phyloP scores from a whole-genome alignment of 371 early-diverging fungal species.

The Rhizomucor miehei region DNA sequence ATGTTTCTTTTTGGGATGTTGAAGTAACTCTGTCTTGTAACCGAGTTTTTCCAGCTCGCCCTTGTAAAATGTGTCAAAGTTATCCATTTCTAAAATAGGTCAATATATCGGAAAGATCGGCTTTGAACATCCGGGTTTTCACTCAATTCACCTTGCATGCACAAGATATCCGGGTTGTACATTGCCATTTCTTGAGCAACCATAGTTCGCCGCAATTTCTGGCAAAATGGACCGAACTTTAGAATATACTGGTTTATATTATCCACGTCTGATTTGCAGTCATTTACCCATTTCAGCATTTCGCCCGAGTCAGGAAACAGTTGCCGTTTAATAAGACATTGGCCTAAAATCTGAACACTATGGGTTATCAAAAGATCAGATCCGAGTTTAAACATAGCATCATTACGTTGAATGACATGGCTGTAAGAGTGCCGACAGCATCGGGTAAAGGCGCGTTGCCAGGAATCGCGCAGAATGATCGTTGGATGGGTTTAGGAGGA shows the following conservation, averaged over 20 bases:
- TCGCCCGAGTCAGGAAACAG: conserved; percentile 53
- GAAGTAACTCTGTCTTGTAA: conserved; percentile 21
- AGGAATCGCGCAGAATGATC: conserved; percentile 19
- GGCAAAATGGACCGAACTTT: conserved; percentile 2
- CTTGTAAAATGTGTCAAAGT: conserved; percentile 32
- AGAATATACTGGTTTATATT: background rate
- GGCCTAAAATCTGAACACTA: conserved; percentile 53
- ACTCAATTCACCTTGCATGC: conserved; percentile 46
- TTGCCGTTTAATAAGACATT: conserved; percentile 50
- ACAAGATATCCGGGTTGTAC: conserved; percentile 50
- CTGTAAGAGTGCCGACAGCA: conserved; percentile 14
- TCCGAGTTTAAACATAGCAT: too few relatives aligned
- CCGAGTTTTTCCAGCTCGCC: conserved; percentile 26
- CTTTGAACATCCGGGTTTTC: background rate
- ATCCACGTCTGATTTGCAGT: background rate
- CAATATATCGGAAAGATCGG: background rate
- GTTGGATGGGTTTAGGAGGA: conserved; percentile 18
- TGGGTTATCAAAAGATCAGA: too few relatives aligned
- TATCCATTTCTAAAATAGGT: conserved; percentile 33
- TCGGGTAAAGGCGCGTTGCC: conserved; percentile 6
- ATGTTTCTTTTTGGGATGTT: conserved; percentile 39
- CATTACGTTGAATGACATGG: conserved; percentile 43
- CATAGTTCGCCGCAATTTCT: conserved; percentile 42
- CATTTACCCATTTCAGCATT: conserved; percentile 39
- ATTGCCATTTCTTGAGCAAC: conserved; percentile 45